phyloP scores from a whole-genome alignment of 352 stramenopile genomes.

The Globisporangium camurandrum region DNA sequence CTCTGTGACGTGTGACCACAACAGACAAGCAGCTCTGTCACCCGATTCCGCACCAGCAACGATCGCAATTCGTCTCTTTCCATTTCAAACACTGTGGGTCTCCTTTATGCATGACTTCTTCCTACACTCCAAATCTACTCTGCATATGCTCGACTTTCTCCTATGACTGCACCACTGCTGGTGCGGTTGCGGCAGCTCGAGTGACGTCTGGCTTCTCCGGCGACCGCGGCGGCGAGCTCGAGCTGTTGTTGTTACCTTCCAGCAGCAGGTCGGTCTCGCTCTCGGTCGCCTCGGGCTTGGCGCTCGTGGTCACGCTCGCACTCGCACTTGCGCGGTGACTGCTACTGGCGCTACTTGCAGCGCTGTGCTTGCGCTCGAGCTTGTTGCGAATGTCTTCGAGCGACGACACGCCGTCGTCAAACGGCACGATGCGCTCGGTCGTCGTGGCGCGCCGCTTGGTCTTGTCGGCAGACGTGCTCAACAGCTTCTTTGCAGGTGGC shows the following conservation, averaged over 20 bases:
- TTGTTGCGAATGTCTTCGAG: constrained; percentile 53
- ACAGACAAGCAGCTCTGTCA: too few species aligned
- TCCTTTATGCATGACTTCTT: too few species aligned
- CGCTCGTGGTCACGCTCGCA: too few species aligned
- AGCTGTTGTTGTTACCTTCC: constrained; percentile 53
- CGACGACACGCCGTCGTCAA: constrained; percentile 37
- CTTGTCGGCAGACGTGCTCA: constrained; percentile 24
- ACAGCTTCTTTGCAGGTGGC: constrained; percentile 22
- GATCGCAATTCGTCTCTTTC: too few species aligned
- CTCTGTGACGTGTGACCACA: too few species aligned
- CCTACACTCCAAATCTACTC: too few species aligned
- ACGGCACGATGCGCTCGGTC: constrained; percentile 25
- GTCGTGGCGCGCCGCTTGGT: constrained; percentile 13
- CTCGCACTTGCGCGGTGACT: constrained; percentile 1
- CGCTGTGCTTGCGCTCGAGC: constrained; percentile 41
- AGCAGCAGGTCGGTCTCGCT: constrained; percentile 17
- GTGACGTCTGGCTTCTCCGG: constrained; percentile 26
- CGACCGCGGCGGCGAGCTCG: constrained; percentile 13
- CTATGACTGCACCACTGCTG: constrained; percentile 8
- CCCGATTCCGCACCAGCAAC: too few species aligned
- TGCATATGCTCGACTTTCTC: too few species aligned
- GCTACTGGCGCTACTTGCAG: constrained; percentile 7
- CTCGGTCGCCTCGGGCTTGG: constrained; percentile 6
- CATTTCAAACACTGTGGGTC: too few species aligned
- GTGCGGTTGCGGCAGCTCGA: background rate